Percentiles rank a stretch among this genome's conserved stretches.
phyloP scores from a whole-genome alignment of 2,329 filamentous ascomycete genomes.

The Ceratocystiopsis sp. region DNA sequence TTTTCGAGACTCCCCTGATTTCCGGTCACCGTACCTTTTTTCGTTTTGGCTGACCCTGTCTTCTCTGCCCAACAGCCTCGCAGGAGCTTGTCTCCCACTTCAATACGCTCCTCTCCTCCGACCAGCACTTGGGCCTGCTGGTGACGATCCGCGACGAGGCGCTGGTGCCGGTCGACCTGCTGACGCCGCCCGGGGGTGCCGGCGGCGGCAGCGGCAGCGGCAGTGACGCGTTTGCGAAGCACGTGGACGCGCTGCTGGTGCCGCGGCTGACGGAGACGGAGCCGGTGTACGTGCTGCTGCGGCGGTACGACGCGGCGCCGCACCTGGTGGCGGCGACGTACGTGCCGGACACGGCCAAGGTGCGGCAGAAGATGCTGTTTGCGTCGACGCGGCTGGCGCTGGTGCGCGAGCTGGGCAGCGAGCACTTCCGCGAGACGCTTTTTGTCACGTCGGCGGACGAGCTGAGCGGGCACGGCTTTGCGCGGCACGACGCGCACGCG shows the following conservation, averaged over 20 bases:
- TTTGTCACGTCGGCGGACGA: slow-evolving; percentile 56
- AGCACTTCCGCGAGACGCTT: slow-evolving; percentile 61
- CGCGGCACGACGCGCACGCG: slow-evolving; percentile 52
- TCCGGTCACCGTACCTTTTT: too few species aligned
- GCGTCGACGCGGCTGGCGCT: slow-evolving; percentile 61
- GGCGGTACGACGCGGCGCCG: slow-evolving; percentile 41
- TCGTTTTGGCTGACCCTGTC: not conserved
- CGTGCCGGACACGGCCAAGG: slow-evolving; percentile 60
- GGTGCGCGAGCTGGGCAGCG: slow-evolving; percentile 57
- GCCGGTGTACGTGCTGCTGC: slow-evolving; percentile 60
- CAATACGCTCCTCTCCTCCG: slow-evolving; percentile 45
- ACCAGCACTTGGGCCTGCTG: slow-evolving; percentile 50
- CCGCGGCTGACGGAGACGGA: slow-evolving; percentile 47
- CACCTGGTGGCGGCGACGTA: slow-evolving; percentile 57
- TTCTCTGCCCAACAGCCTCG: slow-evolving; percentile 36
- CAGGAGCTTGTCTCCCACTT: slow-evolving; percentile 61
- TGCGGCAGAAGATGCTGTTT: slow-evolving; percentile 77
- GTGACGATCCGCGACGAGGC: slow-evolving; percentile 53
- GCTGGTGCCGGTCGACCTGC: slow-evolving; percentile 40
- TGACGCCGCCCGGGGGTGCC: slow-evolving; percentile 32
- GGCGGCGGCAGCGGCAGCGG: slow-evolving; percentile 37
- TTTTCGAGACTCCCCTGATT: too few species aligned
- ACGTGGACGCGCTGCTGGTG: slow-evolving; percentile 41
- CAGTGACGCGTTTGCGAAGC: slow-evolving; percentile 38
- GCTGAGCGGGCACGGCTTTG: slow-evolving; percentile 52